Evolutionary conservation across 2,329 filamentous ascomycete species (phyloP).

Genomic region (Elsinoe arachidis): DNA sequence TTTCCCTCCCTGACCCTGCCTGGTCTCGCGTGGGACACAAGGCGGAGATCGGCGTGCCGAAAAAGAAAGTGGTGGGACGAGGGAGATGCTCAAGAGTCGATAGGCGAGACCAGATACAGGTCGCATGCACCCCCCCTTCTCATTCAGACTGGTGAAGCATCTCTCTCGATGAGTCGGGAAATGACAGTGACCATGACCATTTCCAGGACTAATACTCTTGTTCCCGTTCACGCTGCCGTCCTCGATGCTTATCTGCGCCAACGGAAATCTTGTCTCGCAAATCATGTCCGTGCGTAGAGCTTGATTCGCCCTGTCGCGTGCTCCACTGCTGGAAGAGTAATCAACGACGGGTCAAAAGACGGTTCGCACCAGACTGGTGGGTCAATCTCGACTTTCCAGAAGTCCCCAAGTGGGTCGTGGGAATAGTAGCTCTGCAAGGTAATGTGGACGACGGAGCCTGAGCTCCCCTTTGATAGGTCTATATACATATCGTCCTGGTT

Average conservation of each 20-base stretch:
- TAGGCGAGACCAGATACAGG: background rate
- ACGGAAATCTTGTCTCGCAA: slow-evolving; percentile 3
- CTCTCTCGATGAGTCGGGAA: background rate
- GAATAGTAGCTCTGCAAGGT: background rate
- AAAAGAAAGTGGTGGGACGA: background rate
- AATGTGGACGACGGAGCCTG: background rate
- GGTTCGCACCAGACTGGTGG: no score
- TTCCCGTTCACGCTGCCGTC: background rate
- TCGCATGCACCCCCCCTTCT: background rate
- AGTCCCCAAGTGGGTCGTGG: background rate
- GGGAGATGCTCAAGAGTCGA: background rate
- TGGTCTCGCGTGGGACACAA: background rate
- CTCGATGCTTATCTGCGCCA: slow-evolving; percentile 4
- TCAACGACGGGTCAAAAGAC: no score
- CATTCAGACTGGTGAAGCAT: background rate
- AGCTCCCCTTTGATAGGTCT: background rate
- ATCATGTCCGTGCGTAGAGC: slow-evolving; percentile 1
- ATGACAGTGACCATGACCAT: background rate
- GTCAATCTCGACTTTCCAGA: background rate
- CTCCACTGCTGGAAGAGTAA: background rate
- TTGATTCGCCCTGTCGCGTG: slow-evolving; percentile 5
- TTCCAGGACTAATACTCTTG: background rate
- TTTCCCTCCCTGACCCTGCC: background rate
- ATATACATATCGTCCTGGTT: slow-evolving; percentile 3
- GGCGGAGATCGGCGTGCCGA: background rate